A percentile compares a stretch with the other conserved stretches of the same genome.
These are phyloP conservation scores for Cystobasidium sp. DNA, from an alignment of 1,284 basidiomycete species.

Conservation along the genomic window DNA sequence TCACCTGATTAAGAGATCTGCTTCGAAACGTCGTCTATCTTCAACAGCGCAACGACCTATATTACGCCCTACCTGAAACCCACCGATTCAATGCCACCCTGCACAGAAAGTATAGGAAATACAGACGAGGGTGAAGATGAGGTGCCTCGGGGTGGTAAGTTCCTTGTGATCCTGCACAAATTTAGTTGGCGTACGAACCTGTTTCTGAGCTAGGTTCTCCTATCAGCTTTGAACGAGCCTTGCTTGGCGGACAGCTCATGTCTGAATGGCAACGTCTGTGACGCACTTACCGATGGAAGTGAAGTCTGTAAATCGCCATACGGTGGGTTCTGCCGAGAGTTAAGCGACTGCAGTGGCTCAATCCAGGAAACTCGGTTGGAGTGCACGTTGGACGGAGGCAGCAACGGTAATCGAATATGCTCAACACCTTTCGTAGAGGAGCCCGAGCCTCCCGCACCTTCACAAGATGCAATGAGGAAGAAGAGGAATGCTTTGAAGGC, in stretches of 20 bases:
- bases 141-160: slow-evolving; percentile 1
- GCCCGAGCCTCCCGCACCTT: not conserved
- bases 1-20: not conserved
- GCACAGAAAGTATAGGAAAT: not conserved
- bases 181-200: not conserved
- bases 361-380: not conserved
- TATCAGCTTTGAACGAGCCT: not conserved
- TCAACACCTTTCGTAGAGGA: not conserved
- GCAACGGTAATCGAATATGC: not conserved
- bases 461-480: not conserved
- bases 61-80: not conserved
- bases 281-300: not conserved
- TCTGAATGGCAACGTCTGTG: slow-evolving; percentile 1
- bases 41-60: not conserved
- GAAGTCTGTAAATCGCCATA: not conserved
- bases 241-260: not conserved
- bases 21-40: not conserved
- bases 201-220: not conserved
- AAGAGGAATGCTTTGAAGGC: not conserved
- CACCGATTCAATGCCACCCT: not conserved
- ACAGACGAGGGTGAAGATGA: not conserved
- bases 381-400: not conserved
- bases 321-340: not conserved
- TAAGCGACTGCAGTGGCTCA: not conserved
- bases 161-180: not conserved